Conservation (phyloP, 768 basidiomycete genomes). For the Exsudoporus frostii region DNA sequence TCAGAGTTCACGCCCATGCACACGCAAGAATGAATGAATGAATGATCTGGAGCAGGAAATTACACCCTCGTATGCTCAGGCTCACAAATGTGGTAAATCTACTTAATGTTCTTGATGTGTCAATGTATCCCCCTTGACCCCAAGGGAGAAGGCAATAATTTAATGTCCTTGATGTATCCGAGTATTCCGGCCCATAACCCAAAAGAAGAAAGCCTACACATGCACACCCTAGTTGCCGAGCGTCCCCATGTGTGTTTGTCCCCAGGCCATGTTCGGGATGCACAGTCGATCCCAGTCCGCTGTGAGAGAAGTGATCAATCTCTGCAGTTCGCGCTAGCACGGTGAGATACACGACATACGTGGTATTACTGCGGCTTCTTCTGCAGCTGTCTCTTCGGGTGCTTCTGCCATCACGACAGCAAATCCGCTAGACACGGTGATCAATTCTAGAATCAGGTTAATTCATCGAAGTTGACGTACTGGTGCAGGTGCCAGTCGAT, state of each 20-base stretch:
- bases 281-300: conserved; percentile 24
- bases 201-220: not conserved
- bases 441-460: not conserved
- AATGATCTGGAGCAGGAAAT: too few relatives aligned
- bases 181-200: not conserved
- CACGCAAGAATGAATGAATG: not conserved
- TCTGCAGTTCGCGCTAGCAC: too few relatives aligned
- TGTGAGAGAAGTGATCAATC: conserved; percentile 2
- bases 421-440: conserved; percentile 17
- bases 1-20: not conserved
- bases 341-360: conserved; percentile 4
- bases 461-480: conserved; percentile 12
- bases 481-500: conserved; percentile 30
- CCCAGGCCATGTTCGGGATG: not conserved
- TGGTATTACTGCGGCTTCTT: conserved; percentile 19
- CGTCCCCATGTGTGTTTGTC: not conserved
- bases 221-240: not conserved
- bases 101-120: too few relatives aligned
- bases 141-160: not conserved
- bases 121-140: too few relatives aligned
- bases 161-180: not conserved
- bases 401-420: conserved; percentile 31
- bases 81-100: too few relatives aligned
- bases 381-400: not conserved
- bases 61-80: not conserved